A percentile compares a stretch with the other conserved stretches of the same genome.
These are phyloP conservation scores for Leptodontidium sp. DNA, from an alignment of 2,329 filamentous ascomycete genomes.

Conservation along the genomic window DNA sequence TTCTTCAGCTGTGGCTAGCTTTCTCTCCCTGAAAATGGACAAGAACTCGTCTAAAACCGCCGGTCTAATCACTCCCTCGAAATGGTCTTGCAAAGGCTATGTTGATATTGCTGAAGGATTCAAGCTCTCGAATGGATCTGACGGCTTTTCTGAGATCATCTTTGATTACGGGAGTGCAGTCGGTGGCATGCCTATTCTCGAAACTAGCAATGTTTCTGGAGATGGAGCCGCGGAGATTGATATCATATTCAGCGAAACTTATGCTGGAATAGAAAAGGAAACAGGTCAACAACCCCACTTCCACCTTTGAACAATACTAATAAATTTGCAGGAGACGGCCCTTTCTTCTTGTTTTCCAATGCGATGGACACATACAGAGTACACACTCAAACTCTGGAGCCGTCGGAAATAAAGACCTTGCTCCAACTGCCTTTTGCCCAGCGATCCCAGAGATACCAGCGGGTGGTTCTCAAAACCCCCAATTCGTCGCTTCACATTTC, in stretches of 20 bases:
- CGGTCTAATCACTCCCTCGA: background rate
- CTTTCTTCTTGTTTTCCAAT: slow-evolving; percentile 41
- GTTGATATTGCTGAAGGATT: slow-evolving; percentile 10
- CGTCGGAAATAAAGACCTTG: slow-evolving; percentile 23
- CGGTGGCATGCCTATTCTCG: slow-evolving; percentile 38
- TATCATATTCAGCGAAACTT: slow-evolving; percentile 39
- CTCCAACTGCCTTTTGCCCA: slow-evolving; percentile 33
- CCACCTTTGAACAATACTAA: slow-evolving; percentile 12
- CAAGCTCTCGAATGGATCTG: slow-evolving; percentile 22
- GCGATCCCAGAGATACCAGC: slow-evolving; percentile 39
- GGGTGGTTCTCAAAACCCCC: slow-evolving; percentile 34
- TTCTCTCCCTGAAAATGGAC: no score
- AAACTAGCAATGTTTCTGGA: slow-evolving; percentile 29
- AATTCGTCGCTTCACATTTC: slow-evolving; percentile 36
- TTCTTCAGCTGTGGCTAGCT: no score
- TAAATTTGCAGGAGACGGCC: slow-evolving; percentile 35
- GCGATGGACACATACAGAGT: slow-evolving; percentile 41
- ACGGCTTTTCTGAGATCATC: slow-evolving; percentile 31
- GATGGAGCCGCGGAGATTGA: slow-evolving; percentile 32
- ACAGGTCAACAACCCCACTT: slow-evolving; percentile 24
- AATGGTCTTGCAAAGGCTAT: slow-evolving; percentile 22
- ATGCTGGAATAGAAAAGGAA: slow-evolving; percentile 30
- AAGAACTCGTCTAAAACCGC: no score
- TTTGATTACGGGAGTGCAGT: slow-evolving; percentile 37
- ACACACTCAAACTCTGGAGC: slow-evolving; percentile 26